Percentiles rank a stretch among this genome's conserved stretches.
Evolutionary conservation across 768 basidiomycete species (phyloP).

Genomic region (Lentinus tigrinus): DNA sequence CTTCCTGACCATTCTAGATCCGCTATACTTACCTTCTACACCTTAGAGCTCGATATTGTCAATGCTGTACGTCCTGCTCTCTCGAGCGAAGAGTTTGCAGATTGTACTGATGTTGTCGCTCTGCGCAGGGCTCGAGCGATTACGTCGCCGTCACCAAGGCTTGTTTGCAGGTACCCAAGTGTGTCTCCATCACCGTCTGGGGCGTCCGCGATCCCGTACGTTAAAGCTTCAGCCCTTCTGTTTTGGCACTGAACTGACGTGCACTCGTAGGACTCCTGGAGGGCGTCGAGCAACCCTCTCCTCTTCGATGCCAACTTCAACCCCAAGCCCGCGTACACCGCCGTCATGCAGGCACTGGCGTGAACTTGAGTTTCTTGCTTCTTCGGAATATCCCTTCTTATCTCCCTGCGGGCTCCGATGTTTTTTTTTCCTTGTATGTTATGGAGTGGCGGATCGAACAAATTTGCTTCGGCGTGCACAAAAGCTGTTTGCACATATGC

Average conservation of each 20-base stretch:
- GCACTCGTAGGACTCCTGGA: conserved; percentile 43
- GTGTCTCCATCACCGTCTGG: conserved; percentile 51
- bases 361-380: not conserved
- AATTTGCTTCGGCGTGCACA: not conserved
- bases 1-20: not conserved
- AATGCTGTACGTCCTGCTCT: conserved; percentile 27
- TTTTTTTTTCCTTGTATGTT: not conserved
- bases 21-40: not conserved
- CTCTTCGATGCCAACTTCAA: conserved; percentile 47
- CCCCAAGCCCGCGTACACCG: conserved; percentile 40
- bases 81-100: not conserved
- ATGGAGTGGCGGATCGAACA: not conserved
- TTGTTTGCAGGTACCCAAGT: conserved; percentile 40
- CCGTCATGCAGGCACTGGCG: conserved; percentile 28
- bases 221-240: not conserved
- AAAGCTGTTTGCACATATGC: too few relatives aligned
- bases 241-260: not conserved
- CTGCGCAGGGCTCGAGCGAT: conserved; percentile 34
- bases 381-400: not conserved
- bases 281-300: conserved; percentile 40
- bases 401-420: not conserved
- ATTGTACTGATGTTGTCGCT: not conserved
- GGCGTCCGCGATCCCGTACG: conserved; percentile 45
- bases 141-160: conserved; percentile 46
- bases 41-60: conserved; percentile 25